Base-by-base conservation (phyloP, 345 rosid species). In the Sapria himalayana region DNA sequence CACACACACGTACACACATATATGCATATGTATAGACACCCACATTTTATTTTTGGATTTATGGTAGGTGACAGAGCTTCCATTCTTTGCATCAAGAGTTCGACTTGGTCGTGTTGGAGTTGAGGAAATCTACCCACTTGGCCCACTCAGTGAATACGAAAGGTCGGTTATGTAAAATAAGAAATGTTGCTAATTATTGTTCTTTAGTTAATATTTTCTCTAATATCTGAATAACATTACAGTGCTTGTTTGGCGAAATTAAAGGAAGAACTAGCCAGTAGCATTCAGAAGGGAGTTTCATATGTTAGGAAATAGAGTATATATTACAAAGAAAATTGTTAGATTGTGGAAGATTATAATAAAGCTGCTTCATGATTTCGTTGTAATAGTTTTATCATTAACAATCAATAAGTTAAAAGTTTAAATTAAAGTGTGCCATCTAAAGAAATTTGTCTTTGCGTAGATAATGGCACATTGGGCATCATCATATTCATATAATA, bases 81-180 rank as follows among this genome's bases (percentile, higher is more conserved):
- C 98, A 10, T 89, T 72, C 75, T 89, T 89, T 4, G 91, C 98
- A 39, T 62, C 91, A 29, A 89, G 82, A 55, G 91, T 89, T 38
- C 69, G 73, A 27, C 67, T 89, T 3, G 78, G 98, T 12, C 74
- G 91, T 18, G 45, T 36, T 49, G 98, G 98, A 52, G 52, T 72
- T 11, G 93, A 78, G 29, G 85, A 78, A 65, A 69, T 89, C 31
- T 55, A 58, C 29, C 62, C 93, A 42, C 76, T 89, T 7, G 98
- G 93, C 13, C 91, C 78, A 3, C 51, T 86, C 53, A 86, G 70
- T 21, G 94, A 73, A 36, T 76, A 70, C 2, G 97, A 86, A 60
- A 86, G 97, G 92, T 78, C 13, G 27, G 59, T 37, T 8, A 44
- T 2, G 15, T 25, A 9, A 13, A 41, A 15, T 22, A 21, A 25